Conservation (phyloP, 148 eudicot genomes). For the Persicaria tinctoria region DNA sequence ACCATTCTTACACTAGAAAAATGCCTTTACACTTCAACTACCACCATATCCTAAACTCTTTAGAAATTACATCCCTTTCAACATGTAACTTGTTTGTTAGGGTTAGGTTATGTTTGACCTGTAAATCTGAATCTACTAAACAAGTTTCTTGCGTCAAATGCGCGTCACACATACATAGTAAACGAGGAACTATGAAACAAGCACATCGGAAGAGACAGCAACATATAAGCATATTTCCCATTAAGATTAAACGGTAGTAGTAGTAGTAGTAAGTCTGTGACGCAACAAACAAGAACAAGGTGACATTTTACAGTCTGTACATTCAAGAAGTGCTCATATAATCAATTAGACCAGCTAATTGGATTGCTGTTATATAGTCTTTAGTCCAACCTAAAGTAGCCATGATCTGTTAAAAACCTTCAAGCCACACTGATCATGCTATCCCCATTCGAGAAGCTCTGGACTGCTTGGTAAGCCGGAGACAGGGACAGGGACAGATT, state of each 20-base stretch:
- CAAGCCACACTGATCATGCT: slow-evolving; percentile 15
- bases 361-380: slow-evolving; percentile 4
- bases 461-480: neutral
- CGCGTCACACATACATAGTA: neutral
- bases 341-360: slow-evolving; percentile 10
- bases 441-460: neutral
- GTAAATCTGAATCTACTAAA: neutral
- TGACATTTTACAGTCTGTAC: slow-evolving; percentile 13
- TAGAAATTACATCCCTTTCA: neutral
- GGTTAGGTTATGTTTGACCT: neutral
- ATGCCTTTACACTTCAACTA: neutral
- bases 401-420: neutral
- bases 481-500: neutral
- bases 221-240: slow-evolving; percentile 8
- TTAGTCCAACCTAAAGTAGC: slow-evolving; percentile 4
- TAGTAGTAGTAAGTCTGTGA: neutral
- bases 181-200: neutral
- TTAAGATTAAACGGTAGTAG: neutral
- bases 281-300: slow-evolving; percentile 9
- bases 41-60: neutral
- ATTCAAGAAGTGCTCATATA: neutral
- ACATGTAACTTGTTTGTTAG: neutral
- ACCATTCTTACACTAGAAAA: neutral
- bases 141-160: neutral
- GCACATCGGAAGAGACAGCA: neutral